Conservation (phyloP, 495 filamentous ascomycete genomes). For the Neurospora sp. region DNA sequence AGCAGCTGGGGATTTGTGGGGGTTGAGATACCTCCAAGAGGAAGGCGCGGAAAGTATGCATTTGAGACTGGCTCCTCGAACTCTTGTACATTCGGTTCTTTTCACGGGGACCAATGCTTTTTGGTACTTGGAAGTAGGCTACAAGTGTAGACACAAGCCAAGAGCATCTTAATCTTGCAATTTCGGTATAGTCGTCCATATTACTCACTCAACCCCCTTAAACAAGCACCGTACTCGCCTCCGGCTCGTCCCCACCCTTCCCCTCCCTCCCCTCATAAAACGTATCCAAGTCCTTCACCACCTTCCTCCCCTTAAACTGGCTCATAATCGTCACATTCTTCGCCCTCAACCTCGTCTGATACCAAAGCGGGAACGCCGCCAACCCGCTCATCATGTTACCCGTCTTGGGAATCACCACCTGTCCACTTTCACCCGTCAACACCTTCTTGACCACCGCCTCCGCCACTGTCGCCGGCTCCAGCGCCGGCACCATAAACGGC, state of each 20-base stretch:
- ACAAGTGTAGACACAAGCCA: too few relatives aligned
- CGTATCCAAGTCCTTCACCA: conserved; percentile 35
- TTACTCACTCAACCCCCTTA: not conserved
- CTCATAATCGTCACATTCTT: conserved; percentile 32
- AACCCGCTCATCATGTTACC: conserved; percentile 23
- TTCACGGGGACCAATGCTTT: too few relatives aligned
- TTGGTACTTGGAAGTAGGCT: too few relatives aligned
- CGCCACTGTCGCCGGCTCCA: conserved; percentile 54
- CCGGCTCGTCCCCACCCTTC: conserved; percentile 8
- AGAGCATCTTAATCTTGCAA: too few relatives aligned
- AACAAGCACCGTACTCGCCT: conserved; percentile 27
- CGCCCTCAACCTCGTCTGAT: conserved; percentile 25
- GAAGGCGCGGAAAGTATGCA: too few relatives aligned
- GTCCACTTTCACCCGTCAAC: conserved; percentile 43
- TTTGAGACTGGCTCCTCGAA: too few relatives aligned
- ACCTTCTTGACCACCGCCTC: conserved; percentile 53
- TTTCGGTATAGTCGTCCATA: too few relatives aligned
- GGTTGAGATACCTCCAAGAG: too few relatives aligned
- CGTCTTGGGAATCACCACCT: conserved; percentile 45
- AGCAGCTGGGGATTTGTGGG: not conserved
- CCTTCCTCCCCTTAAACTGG: conserved; percentile 36
- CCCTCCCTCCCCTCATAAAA: conserved; percentile 25
- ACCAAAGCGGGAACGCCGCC: conserved; percentile 36
- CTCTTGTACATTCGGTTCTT: too few relatives aligned
- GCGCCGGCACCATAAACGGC: conserved; percentile 42